These are phyloP conservation scores for Sicyos edulis DNA, from an alignment of 306 rosid species.

Conservation along the genomic window DNA sequence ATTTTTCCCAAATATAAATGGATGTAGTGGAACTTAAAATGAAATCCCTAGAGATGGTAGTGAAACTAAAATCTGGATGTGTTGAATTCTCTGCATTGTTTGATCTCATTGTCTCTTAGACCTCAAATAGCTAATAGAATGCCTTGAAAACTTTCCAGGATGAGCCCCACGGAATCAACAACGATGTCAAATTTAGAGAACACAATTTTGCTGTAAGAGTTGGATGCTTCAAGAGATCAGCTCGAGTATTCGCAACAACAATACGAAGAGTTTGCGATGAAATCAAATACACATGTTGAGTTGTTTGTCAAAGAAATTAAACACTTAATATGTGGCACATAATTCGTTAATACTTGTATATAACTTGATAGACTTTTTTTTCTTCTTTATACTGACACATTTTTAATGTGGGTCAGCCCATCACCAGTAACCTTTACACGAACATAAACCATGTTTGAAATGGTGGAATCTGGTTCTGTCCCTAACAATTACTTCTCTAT, in stretches of 20 bases:
- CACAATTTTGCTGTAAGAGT: slow-evolving; percentile 54
- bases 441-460: no score
- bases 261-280: slow-evolving; percentile 63
- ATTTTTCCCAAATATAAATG: slow-evolving; percentile 82
- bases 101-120: slow-evolving; percentile 25
- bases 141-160: slow-evolving; percentile 50
- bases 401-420: no score
- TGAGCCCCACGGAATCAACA: slow-evolving; percentile 57
- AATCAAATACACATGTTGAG: slow-evolving; percentile 79
- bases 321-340: background rate
- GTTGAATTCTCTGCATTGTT: slow-evolving; percentile 35
- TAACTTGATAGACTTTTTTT: no score
- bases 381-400: no score
- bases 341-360: no score
- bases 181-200: slow-evolving; percentile 52
- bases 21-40: slow-evolving; percentile 65
- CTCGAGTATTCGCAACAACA: slow-evolving; percentile 53
- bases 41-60: slow-evolving; percentile 61
- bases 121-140: slow-evolving; percentile 24
- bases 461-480: no score
- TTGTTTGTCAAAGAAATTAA: slow-evolving; percentile 80
- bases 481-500: slow-evolving; percentile 11
- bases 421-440: no score
- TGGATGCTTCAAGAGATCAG: slow-evolving; percentile 58
- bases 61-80: slow-evolving; percentile 58